Conservation (phyloP, 306 rosid species). For the Cucumis cinereus region DNA sequence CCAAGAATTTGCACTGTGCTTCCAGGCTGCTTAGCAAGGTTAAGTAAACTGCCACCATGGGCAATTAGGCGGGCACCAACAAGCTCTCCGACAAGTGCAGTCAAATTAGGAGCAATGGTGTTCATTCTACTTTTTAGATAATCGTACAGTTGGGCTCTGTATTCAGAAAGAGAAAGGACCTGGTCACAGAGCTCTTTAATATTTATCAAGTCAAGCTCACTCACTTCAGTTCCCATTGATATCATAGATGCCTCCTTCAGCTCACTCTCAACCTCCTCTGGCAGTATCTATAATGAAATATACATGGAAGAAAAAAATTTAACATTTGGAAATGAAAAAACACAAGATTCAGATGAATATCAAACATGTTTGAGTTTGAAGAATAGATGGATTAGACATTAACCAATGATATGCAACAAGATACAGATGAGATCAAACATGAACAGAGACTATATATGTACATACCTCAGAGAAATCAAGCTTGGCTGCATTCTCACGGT, state of each 20-base stretch:
- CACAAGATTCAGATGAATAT: background rate
- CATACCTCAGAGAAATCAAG: slow-evolving; percentile 89
- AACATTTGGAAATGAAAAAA: background rate
- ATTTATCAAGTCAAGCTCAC: slow-evolving; percentile 75
- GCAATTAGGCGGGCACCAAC: slow-evolving; percentile 98
- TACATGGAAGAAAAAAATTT: background rate
- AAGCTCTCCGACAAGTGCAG: slow-evolving; percentile 87
- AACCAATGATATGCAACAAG: background rate
- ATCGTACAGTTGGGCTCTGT: slow-evolving; percentile 78
- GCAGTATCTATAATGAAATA: slow-evolving; percentile 35
- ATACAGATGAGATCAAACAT: background rate
- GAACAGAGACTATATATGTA: background rate
- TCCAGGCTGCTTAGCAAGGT: slow-evolving; percentile 96
- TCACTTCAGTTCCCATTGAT: slow-evolving; percentile 97
- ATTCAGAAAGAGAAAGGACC: slow-evolving; percentile 79
- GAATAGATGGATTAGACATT: background rate
- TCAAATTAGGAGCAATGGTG: slow-evolving; percentile 89
- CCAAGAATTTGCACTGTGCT: slow-evolving; percentile 94
- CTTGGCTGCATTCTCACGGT: slow-evolving; percentile 64
- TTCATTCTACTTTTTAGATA: slow-evolving; percentile 84
- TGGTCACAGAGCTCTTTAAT: slow-evolving; percentile 82
- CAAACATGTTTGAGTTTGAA: background rate
- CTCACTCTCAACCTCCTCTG: slow-evolving; percentile 65
- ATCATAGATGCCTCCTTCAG: slow-evolving; percentile 78
- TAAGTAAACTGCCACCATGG: slow-evolving; percentile 81